Evolutionary conservation across 2,329 filamentous ascomycete species (phyloP).

Genomic region (Aspergillus fumigatus): DNA sequence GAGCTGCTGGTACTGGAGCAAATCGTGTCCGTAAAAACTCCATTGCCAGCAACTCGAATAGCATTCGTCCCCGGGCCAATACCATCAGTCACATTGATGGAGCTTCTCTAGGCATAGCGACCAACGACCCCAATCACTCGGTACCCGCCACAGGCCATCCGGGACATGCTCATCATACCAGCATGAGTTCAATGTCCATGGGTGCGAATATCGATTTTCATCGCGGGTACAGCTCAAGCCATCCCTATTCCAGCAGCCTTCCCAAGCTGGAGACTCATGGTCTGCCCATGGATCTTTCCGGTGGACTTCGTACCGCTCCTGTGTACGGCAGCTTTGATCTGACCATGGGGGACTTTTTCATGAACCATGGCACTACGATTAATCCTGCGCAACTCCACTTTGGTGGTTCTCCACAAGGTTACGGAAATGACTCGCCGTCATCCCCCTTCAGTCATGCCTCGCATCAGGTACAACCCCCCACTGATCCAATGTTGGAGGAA

Average conservation of each 20-base stretch:
- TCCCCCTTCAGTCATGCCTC: constrained; percentile 40
- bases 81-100: constrained; percentile 93
- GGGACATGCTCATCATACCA: constrained; percentile 66
- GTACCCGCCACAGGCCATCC: constrained; percentile 18
- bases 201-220: constrained; percentile 55
- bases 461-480: constrained; percentile 52
- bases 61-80: constrained; percentile 85
- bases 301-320: constrained; percentile 74
- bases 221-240: constrained; percentile 57
- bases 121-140: constrained; percentile 17
- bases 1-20: constrained; percentile 61
- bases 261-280: constrained; percentile 78
- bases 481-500: constrained; percentile 54
- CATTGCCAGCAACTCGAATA: constrained; percentile 57
- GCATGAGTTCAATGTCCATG: constrained; percentile 61
- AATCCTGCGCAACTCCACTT: constrained; percentile 73
- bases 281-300: constrained; percentile 62
- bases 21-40: constrained; percentile 90
- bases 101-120: constrained; percentile 62
- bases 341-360: constrained; percentile 66
- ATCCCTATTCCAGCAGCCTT: constrained; percentile 60
- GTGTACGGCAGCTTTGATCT: constrained; percentile 66
- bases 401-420: constrained; percentile 64
- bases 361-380: constrained; percentile 59
- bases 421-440: constrained; percentile 36